Evolutionary conservation across 2,329 filamentous ascomycete genomes (phyloP), one percentile per base, ranked within the genome.

Genomic region (Botrytis pseudocinerea): DNA sequence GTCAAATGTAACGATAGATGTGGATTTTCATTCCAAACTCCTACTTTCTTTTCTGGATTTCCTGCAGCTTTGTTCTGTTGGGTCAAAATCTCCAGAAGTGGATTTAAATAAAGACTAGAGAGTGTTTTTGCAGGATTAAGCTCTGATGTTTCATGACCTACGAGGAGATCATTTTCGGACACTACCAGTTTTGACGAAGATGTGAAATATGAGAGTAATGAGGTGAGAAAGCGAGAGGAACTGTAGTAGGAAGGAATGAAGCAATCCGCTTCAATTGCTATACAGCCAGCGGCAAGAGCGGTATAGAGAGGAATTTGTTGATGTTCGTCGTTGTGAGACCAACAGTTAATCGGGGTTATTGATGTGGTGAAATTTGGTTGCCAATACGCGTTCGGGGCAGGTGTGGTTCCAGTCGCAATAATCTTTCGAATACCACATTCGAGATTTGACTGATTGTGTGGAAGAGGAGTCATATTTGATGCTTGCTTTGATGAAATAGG

Each of bases 291-390:
- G 7, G 85, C 85, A 42, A 92, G 81, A 18, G 86, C 89, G 6
- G 83, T 83, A 59, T 84, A 85, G 62, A 85, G 83, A 42, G 84
- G 84, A 0, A 84, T 78, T 57, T 82, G 80, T 73, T 83, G 81
- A 82, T 84, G 85, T 78, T 90, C 90, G 76, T 90, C 88, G 78
- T 90, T 91, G 79, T 89, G 85, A 38, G 83, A 86, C 70, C 70
- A 72, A 25, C 63, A 60, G 10, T 40, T 72, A n/a, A 72, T 62
- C 20, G 70, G 70, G 32, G 9, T 60, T 40, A 72, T 72, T 25
- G 63, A 66, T n/a, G 51, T 61, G 18, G 70, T 72, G 42, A 72
- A 72, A 20, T 40, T 65, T 20, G 70, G 63, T 16, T 44, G 40
- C 70, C 70, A 72, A 51, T 42, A 68, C 22, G 48, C 22, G 32